These are phyloP conservation scores for Candida odintsovae DNA, from an alignment of 805 yeast species.

Conservation along the genomic window DNA sequence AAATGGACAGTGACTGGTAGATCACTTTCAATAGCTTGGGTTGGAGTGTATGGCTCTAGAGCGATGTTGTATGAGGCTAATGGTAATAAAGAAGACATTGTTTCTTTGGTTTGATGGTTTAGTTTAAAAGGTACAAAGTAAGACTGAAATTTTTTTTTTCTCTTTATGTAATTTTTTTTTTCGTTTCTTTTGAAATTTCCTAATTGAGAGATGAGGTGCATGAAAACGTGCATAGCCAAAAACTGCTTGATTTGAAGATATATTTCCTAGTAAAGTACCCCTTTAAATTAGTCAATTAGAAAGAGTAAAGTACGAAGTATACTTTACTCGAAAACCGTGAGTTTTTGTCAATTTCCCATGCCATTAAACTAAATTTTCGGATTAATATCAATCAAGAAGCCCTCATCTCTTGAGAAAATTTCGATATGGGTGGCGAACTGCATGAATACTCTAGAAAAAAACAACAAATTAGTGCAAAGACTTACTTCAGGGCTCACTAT, in stretches of 20 bases:
- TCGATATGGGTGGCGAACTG: no score
- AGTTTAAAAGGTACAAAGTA: neutral
- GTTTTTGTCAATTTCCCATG: no score
- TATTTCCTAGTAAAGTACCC: neutral
- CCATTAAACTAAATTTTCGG: no score
- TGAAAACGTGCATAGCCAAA: neutral
- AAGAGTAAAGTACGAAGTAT: no score
- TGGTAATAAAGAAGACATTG: slow-evolving; percentile 73
- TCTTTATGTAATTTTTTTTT: slow-evolving; percentile 6
- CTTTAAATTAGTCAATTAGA: no score
- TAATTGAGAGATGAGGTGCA: slow-evolving; percentile 15
- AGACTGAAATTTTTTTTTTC: slow-evolving; percentile 3
- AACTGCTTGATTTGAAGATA: neutral
- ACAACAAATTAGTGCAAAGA: no score
- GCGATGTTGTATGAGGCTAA: slow-evolving; percentile 83
- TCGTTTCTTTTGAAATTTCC: slow-evolving; percentile 24
- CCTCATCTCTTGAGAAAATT: no score
- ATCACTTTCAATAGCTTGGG: slow-evolving; percentile 79
- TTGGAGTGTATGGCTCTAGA: slow-evolving; percentile 81
- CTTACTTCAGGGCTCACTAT: no score
- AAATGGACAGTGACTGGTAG: slow-evolving; percentile 86
- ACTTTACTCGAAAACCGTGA: no score
- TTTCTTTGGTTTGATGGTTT: neutral
- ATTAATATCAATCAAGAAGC: no score
- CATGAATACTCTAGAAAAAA: no score